Percentiles rank a stretch among this genome's conserved stretches.
phyloP scores from a whole-genome alignment of 169 alveolate species.

The Perkinsus olseni region DNA sequence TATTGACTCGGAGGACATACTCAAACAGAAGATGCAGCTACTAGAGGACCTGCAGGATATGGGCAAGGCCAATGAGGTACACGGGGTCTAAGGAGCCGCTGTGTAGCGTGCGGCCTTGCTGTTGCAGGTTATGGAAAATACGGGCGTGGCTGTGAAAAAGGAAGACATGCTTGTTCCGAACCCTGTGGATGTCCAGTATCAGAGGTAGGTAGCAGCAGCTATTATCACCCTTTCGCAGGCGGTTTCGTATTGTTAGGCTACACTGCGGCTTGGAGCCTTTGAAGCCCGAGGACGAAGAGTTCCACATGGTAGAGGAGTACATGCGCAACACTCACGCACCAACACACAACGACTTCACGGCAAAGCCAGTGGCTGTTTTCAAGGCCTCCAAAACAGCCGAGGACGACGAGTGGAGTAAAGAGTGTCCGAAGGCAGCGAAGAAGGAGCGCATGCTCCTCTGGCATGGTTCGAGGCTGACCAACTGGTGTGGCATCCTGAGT shows the following conservation, averaged over 20 bases:
- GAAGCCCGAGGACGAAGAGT: neutral
- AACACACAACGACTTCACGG: neutral
- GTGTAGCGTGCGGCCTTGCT: neutral
- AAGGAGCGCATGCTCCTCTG: constrained; percentile 39
- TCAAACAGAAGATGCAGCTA: neutral
- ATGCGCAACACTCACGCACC: neutral
- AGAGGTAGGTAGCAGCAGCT: too few species aligned
- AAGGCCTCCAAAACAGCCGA: neutral
- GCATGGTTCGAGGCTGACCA: constrained; percentile 58
- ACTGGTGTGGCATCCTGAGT: constrained; percentile 51
- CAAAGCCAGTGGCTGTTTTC: neutral
- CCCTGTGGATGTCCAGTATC: neutral
- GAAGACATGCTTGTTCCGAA: neutral
- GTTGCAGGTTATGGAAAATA: neutral
- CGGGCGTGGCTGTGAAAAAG: neutral
- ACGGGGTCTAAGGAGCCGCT: neutral
- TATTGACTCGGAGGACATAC: neutral
- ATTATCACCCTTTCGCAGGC: too few species aligned
- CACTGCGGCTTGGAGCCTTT: neutral
- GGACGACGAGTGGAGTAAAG: neutral
- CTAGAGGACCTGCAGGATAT: neutral
- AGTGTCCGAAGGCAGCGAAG: neutral
- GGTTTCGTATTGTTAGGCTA: neutral
- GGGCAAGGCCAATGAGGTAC: neutral
- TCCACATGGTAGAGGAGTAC: neutral